A percentile compares a stretch with the other conserved stretches of the same genome.
Evolutionary conservation across 768 basidiomycete species (phyloP).

Genomic region (Trametes maxima): DNA sequence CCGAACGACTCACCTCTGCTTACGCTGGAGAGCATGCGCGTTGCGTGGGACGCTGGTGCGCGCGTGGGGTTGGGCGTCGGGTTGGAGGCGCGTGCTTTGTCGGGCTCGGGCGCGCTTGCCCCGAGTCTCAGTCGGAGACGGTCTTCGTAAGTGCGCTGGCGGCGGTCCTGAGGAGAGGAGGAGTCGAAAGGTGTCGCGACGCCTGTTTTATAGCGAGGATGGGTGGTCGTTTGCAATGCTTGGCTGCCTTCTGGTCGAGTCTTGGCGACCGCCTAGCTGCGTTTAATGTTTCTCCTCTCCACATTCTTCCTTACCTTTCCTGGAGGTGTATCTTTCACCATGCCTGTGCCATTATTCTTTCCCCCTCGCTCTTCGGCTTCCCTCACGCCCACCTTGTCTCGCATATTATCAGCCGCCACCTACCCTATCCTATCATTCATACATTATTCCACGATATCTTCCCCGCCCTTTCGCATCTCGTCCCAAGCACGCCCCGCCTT

Average conservation of each 20-base stretch:
- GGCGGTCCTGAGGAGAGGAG: not conserved
- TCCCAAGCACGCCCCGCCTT: not conserved
- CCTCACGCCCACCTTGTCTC: not conserved
- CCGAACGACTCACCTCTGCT: constrained; percentile 14
- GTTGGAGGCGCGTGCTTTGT: not conserved
- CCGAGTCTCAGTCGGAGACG: constrained; percentile 15
- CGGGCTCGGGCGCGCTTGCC: not conserved
- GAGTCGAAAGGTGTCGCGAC: not conserved
- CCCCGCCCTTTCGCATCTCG: not conserved
- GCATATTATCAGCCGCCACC: not conserved
- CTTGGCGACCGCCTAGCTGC: not conserved
- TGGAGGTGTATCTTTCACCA: not conserved
- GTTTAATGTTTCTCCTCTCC: not conserved
- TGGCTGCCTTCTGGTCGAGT: not conserved
- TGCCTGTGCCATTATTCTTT: not conserved
- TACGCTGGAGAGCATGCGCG: constrained; percentile 18
- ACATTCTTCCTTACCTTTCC: too few species aligned
- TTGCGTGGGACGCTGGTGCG: constrained; percentile 13
- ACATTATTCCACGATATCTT: constrained; percentile 3
- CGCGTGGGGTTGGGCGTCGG: constrained; percentile 8
- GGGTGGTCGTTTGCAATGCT: not conserved
- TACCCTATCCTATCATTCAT: not conserved
- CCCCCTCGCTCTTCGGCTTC: not conserved
- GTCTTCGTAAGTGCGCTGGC: not conserved
- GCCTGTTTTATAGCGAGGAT: too few species aligned